These are phyloP conservation scores for Cercospora citrullina DNA, from an alignment of 2,329 filamentous ascomycete genomes.

Conservation along the genomic window DNA sequence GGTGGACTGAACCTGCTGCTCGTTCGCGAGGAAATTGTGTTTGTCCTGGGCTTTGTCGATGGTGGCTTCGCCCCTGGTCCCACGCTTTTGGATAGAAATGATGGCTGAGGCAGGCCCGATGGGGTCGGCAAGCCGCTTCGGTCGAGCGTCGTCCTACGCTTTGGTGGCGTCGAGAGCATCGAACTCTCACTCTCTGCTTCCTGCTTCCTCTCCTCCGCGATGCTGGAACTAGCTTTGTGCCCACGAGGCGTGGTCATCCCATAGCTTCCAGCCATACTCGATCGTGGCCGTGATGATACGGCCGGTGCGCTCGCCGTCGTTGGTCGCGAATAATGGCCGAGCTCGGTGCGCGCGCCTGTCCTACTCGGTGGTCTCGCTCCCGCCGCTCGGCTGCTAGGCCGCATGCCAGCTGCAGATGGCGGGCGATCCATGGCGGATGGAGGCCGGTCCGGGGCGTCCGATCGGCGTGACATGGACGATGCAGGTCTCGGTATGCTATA, in stretches of 20 bases:
- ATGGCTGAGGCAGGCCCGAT: conserved; percentile 20
- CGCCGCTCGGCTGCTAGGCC: conserved; percentile 70
- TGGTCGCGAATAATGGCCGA: conserved; percentile 39
- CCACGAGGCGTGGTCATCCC: conserved; percentile 22
- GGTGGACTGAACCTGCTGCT: conserved; percentile 23
- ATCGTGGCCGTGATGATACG: conserved; percentile 59
- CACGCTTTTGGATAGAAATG: conserved; percentile 21
- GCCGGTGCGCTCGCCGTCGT: conserved; percentile 19
- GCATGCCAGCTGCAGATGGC: conserved; percentile 49
- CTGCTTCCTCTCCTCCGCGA: conserved; percentile 35
- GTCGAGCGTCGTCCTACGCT: conserved; percentile 28
- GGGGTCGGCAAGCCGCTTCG: conserved; percentile 24
- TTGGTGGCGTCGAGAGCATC: conserved; percentile 16
- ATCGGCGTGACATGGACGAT: conserved; percentile 31
- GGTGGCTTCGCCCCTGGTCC: conserved; percentile 14
- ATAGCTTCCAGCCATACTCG: conserved; percentile 65
- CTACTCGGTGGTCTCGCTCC: conserved; percentile 35
- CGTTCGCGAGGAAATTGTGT: conserved; percentile 19
- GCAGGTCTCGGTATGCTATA: conserved; percentile 46
- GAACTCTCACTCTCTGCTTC: conserved; percentile 36
- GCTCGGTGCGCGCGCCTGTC: conserved; percentile 47
- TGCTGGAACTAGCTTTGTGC: conserved; percentile 32
- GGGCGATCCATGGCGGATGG: conserved; percentile 31
- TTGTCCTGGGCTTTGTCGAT: conserved; percentile 13
- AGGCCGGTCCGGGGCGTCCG: conserved; percentile 33